Evolutionary conservation across 2,329 filamentous ascomycete genomes (phyloP).

Genomic region (Juglanconis sp.): DNA sequence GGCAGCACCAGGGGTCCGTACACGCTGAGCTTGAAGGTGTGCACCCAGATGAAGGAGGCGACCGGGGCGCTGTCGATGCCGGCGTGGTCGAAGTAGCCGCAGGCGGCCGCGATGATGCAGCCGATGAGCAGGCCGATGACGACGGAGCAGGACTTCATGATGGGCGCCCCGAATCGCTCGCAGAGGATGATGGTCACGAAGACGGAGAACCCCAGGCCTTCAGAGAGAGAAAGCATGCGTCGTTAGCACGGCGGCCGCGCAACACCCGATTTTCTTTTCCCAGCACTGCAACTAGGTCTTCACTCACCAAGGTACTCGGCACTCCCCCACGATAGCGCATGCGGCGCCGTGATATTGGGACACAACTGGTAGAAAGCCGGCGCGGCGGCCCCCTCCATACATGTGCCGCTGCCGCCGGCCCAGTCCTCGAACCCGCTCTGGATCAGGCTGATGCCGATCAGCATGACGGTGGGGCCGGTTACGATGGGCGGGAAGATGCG

Average conservation of each 20-base stretch:
- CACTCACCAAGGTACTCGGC: slow-evolving; percentile 66
- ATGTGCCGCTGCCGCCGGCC: slow-evolving; percentile 69
- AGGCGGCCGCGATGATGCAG: slow-evolving; percentile 75
- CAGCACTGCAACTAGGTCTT: no score
- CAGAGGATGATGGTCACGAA: slow-evolving; percentile 77
- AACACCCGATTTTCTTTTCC: no score
- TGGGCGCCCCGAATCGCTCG: slow-evolving; percentile 76
- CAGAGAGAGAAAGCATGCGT: background rate
- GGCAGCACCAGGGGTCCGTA: slow-evolving; percentile 74
- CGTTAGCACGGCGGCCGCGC: background rate
- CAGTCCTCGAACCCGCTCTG: slow-evolving; percentile 71
- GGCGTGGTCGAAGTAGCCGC: slow-evolving; percentile 73
- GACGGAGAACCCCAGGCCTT: slow-evolving; percentile 70
- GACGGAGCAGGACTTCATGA: slow-evolving; percentile 80
- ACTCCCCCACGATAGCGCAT: slow-evolving; percentile 72
- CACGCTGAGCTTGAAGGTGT: slow-evolving; percentile 69
- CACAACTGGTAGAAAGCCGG: slow-evolving; percentile 60
- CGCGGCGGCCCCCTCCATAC: slow-evolving; percentile 41
- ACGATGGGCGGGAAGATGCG: slow-evolving; percentile 73
- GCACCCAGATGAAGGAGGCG: slow-evolving; percentile 74
- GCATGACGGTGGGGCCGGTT: slow-evolving; percentile 45
- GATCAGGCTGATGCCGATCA: slow-evolving; percentile 73
- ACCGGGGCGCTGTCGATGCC: slow-evolving; percentile 69
- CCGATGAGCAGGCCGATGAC: slow-evolving; percentile 71
- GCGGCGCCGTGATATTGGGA: slow-evolving; percentile 64